Evolutionary conservation across 352 stramenopile species (phyloP).

Genomic region (Elongisporangium undulatum): DNA sequence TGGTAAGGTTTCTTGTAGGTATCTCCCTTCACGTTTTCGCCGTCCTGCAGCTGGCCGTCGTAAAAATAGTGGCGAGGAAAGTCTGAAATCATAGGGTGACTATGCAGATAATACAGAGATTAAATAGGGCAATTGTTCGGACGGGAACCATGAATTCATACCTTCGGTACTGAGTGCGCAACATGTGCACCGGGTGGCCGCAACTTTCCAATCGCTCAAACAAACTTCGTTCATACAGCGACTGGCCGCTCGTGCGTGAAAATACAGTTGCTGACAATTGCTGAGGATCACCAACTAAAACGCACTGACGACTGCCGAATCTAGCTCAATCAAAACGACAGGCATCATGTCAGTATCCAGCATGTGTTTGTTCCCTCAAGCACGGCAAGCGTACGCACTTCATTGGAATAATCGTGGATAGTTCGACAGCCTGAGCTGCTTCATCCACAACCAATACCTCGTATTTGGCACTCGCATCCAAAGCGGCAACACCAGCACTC

Average conservation of each 20-base stretch:
- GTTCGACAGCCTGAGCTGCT: constrained; percentile 81
- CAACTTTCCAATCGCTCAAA: constrained; percentile 90
- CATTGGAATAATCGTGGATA: constrained; percentile 88
- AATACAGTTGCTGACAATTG: constrained; percentile 93
- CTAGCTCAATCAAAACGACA: constrained; percentile 18
- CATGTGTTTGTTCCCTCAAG: neutral
- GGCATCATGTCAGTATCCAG: constrained; percentile 3
- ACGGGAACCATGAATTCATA: constrained; percentile 11
- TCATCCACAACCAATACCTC: constrained; percentile 87
- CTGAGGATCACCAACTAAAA: constrained; percentile 92
- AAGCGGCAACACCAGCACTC: constrained; percentile 75
- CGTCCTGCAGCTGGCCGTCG: constrained; percentile 76
- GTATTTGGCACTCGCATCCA: constrained; percentile 74
- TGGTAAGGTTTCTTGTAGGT: constrained; percentile 79
- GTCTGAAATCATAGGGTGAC: constrained; percentile 78
- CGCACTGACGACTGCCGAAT: constrained; percentile 87
- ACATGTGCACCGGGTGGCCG: constrained; percentile 87
- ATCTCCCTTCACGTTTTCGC: constrained; percentile 64
- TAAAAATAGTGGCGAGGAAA: constrained; percentile 88
- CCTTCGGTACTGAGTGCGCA: constrained; percentile 84
- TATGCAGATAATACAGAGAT: constrained; percentile 15
- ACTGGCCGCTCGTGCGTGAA: constrained; percentile 77
- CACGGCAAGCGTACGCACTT: constrained; percentile 43
- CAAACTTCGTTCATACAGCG: constrained; percentile 89
- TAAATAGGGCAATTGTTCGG: neutral